A percentile compares a stretch with the other conserved stretches of the same genome.
Conservation (phyloP, 768 basidiomycete species). For the Lactifluus rugatus region DNA sequence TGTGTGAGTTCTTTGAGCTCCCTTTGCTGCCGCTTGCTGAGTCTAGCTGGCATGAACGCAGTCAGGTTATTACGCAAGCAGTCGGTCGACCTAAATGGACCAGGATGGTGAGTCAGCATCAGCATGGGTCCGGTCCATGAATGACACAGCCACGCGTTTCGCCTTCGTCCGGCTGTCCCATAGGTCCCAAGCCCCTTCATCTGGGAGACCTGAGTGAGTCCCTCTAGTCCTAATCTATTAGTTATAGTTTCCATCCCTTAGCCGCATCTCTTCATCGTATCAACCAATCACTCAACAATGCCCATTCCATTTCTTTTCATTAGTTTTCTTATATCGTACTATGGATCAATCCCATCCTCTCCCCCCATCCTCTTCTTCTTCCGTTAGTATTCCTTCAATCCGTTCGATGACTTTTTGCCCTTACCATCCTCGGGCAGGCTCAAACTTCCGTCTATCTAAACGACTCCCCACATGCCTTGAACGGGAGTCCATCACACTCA, state of each 20-base stretch:
- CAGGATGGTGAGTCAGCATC: constrained; percentile 2
- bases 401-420: neutral
- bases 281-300: constrained; percentile 7
- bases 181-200: constrained; percentile 7
- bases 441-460: constrained; percentile 12
- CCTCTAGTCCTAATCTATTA: neutral
- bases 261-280: constrained; percentile 6
- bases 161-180: constrained; percentile 15
- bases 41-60: constrained; percentile 56
- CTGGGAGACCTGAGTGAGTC: constrained; percentile 13
- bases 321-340: neutral
- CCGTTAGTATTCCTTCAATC: constrained; percentile 5
- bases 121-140: constrained; percentile 17
- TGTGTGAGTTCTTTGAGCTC: constrained; percentile 73
- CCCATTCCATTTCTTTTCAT: neutral
- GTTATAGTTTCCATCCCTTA: neutral
- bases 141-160: constrained; percentile 15
- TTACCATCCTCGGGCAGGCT: neutral
- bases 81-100: neutral
- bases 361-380: constrained; percentile 5
- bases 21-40: constrained; percentile 81
- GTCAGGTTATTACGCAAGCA: too few species aligned
- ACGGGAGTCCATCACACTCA: constrained; percentile 2
- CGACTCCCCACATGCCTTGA: constrained; percentile 5
- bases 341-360: constrained; percentile 12